A percentile compares a stretch with the other conserved stretches of the same genome.
Conservation (phyloP, 768 basidiomycete genomes). For the Mycena crocata region DNA sequence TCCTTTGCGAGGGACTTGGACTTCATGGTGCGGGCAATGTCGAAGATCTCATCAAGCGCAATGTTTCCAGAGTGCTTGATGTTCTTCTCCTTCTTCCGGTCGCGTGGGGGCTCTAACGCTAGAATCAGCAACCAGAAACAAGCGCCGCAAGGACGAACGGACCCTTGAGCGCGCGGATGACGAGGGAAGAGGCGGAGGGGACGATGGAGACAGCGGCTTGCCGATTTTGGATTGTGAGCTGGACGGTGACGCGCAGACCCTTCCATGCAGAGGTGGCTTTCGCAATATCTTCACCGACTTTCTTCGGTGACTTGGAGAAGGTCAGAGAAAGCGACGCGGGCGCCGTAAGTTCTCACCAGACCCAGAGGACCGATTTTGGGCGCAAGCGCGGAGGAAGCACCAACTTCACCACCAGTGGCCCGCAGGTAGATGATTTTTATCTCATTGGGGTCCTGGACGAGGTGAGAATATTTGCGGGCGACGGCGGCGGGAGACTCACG, state of each 20-base stretch:
- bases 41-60: slow-evolving; percentile 90
- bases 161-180: slow-evolving; percentile 99
- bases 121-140: slow-evolving; percentile 6
- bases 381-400: slow-evolving; percentile 97
- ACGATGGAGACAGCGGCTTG: slow-evolving; percentile 98
- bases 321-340: slow-evolving; percentile 21
- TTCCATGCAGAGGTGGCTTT: slow-evolving; percentile 99
- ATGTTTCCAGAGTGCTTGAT: slow-evolving; percentile 98
- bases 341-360: slow-evolving; percentile 73
- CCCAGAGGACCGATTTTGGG: slow-evolving; percentile 99
- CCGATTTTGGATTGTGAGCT: slow-evolving; percentile 99
- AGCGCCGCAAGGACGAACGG: slow-evolving; percentile 36
- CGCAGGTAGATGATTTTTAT: slow-evolving; percentile 99
- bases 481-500: slow-evolving; percentile 54
- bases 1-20: slow-evolving; percentile 94
- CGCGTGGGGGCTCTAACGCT: slow-evolving; percentile 91
- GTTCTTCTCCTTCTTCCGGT: slow-evolving; percentile 99
- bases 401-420: slow-evolving; percentile 99
- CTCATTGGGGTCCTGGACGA: slow-evolving; percentile 90
- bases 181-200: slow-evolving; percentile 95
- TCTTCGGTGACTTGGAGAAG: slow-evolving; percentile 90
- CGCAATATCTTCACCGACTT: slow-evolving; percentile 99
- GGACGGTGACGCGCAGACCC: slow-evolving; percentile 98
- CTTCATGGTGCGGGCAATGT: slow-evolving; percentile 97
- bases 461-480: slow-evolving; percentile 11